Evolutionary conservation across 768 basidiomycete genomes (phyloP).

Genomic region (Boletus huronensis): DNA sequence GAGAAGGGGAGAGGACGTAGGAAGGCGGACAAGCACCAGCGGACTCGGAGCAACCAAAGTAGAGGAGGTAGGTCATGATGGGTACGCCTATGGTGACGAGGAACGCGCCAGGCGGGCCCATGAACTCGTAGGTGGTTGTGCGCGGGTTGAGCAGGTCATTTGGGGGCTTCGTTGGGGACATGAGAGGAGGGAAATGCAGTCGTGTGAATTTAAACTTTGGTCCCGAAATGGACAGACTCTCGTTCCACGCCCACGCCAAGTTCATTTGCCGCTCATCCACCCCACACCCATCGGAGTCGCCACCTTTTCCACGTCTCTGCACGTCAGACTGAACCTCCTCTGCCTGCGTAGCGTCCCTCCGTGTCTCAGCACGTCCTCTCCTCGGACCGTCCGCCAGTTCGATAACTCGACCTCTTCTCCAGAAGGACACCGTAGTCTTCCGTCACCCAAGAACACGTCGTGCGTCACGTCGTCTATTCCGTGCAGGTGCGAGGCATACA

Average conservation of each 20-base stretch:
- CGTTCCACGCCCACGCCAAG: too few species aligned
- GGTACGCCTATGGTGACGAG: constrained; percentile 71
- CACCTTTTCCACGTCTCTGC: constrained; percentile 75
- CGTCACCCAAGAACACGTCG: constrained; percentile 41
- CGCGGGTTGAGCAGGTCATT: constrained; percentile 58
- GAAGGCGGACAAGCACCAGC: constrained; percentile 68
- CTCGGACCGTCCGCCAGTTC: constrained; percentile 55
- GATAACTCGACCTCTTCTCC: constrained; percentile 40
- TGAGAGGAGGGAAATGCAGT: neutral
- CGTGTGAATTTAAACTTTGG: too few species aligned
- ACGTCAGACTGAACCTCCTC: constrained; percentile 79
- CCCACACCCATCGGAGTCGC: neutral
- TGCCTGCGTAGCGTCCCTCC: constrained; percentile 56
- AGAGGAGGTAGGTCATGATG: constrained; percentile 65
- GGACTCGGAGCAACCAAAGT: constrained; percentile 71
- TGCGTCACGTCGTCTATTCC: constrained; percentile 63
- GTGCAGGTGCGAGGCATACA: constrained; percentile 76
- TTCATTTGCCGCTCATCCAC: too few species aligned
- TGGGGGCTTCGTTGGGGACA: constrained; percentile 20
- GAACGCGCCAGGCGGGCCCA: constrained; percentile 76
- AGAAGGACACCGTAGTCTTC: constrained; percentile 23
- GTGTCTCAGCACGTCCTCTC: constrained; percentile 37
- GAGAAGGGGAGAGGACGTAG: constrained; percentile 33
- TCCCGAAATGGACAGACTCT: too few species aligned
- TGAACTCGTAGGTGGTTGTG: constrained; percentile 74